phyloP scores from a whole-genome alignment of 2,329 filamentous ascomycete genomes.

The Xylariomycetidae sp. region DNA sequence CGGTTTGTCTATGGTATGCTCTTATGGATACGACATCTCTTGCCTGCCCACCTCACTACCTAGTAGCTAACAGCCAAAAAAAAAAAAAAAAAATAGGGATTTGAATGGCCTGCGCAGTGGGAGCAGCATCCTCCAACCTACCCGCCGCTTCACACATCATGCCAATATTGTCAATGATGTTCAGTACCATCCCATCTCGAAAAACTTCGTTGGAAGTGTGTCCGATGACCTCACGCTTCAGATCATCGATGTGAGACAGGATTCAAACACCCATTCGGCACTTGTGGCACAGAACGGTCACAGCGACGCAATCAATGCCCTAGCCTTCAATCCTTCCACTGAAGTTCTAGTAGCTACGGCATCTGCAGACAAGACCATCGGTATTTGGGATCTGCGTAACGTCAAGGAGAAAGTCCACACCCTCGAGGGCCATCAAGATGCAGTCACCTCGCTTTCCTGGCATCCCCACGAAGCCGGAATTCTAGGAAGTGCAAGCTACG shows the following conservation, averaged over 20 bases:
- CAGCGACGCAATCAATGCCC: constrained; percentile 88
- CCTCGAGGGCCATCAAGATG: constrained; percentile 81
- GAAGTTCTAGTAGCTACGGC: constrained; percentile 89
- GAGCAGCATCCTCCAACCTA: constrained; percentile 66
- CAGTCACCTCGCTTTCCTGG: constrained; percentile 90
- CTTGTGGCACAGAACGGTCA: constrained; percentile 71
- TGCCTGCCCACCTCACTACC: too few relatives aligned
- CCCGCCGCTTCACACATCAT: constrained; percentile 80
- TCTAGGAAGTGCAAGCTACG: constrained; percentile 86
- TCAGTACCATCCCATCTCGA: constrained; percentile 85
- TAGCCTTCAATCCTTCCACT: constrained; percentile 89
- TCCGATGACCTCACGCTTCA: constrained; percentile 94
- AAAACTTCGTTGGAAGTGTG: constrained; percentile 82
- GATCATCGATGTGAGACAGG: constrained; percentile 78
- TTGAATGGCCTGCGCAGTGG: constrained; percentile 68
- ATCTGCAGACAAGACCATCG: constrained; percentile 92
- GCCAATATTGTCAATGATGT: constrained; percentile 93
- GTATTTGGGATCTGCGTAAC: constrained; percentile 91
- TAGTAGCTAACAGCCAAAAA: too few relatives aligned
- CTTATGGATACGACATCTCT: too few relatives aligned
- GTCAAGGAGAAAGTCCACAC: constrained; percentile 86
- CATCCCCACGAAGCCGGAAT: constrained; percentile 87
- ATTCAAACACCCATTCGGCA: constrained; percentile 61
- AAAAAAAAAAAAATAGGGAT: too few relatives aligned
- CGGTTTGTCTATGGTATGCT: constrained; percentile 80